A percentile compares a stretch with the other conserved stretches of the same genome.
Conservation (phyloP, 148 eudicot species). For the Agrostemma githago region DNA sequence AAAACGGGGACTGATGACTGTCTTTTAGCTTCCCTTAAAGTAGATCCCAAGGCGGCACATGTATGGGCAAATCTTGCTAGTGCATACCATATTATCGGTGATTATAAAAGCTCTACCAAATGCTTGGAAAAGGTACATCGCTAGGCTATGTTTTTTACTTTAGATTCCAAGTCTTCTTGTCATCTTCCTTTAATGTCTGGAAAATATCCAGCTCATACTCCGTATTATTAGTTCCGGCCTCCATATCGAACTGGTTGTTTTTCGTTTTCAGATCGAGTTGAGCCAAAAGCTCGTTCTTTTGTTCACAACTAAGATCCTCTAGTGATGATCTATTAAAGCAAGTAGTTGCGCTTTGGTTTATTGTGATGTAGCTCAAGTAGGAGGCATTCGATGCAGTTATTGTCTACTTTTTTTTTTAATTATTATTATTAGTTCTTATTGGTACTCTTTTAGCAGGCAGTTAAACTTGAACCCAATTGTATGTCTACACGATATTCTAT, state of each 20-base stretch:
- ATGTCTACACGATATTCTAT: slow-evolving; percentile 82
- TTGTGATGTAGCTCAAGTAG: background rate
- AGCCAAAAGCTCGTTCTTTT: too few relatives aligned
- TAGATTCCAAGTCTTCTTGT: background rate
- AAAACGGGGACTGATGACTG: too few relatives aligned
- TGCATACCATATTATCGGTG: slow-evolving; percentile 71
- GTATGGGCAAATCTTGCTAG: slow-evolving; percentile 89
- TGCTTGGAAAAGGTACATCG: slow-evolving; percentile 83
- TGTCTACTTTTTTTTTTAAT: background rate
- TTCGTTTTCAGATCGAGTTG: background rate
- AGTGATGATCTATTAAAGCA: background rate
- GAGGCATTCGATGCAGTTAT: background rate
- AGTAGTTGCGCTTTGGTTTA: background rate
- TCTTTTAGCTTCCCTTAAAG: slow-evolving; percentile 69
- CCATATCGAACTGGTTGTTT: background rate
- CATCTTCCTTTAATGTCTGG: slow-evolving; percentile 1
- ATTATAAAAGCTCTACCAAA: slow-evolving; percentile 71
- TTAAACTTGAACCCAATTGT: slow-evolving; percentile 92
- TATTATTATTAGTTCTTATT: background rate
- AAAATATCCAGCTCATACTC: background rate
- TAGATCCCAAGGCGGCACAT: slow-evolving; percentile 84
- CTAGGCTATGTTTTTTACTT: background rate
- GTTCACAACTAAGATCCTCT: too few relatives aligned
- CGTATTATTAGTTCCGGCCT: background rate
- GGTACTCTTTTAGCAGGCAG: slow-evolving; percentile 46